These are phyloP conservation scores for Claviceps citrina DNA, from an alignment of 2,329 filamentous ascomycete genomes.

Conservation along the genomic window DNA sequence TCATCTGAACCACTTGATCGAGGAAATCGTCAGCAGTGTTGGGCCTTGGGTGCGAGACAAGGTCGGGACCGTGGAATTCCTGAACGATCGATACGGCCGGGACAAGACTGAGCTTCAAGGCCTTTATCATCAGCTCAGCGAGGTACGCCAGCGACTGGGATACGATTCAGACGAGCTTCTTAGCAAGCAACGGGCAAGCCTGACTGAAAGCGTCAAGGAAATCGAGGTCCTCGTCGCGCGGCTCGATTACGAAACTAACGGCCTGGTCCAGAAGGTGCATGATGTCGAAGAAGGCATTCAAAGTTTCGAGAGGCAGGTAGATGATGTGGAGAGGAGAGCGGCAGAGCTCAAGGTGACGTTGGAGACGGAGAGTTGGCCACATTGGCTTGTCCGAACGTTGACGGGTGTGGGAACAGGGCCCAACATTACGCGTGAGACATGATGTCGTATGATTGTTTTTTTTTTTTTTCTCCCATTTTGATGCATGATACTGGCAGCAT, in stretches of 20 bases:
- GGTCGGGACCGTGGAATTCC: slow-evolving; percentile 36
- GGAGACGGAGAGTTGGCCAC: slow-evolving; percentile 47
- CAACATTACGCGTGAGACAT: slow-evolving; percentile 29
- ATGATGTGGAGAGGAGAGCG: slow-evolving; percentile 51
- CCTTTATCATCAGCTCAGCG: slow-evolving; percentile 54
- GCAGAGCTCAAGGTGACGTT: slow-evolving; percentile 47
- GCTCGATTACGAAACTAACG: slow-evolving; percentile 80
- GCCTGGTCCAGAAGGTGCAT: slow-evolving; percentile 62
- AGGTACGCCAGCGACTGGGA: slow-evolving; percentile 52
- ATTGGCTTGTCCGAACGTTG: slow-evolving; percentile 47
- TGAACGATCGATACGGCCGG: slow-evolving; percentile 46
- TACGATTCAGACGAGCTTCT: slow-evolving; percentile 54
- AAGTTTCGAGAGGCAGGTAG: slow-evolving; percentile 66
- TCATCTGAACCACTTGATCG: slow-evolving; percentile 37
- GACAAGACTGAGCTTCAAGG: slow-evolving; percentile 51
- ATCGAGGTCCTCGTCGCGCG: slow-evolving; percentile 70
- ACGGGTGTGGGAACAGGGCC: slow-evolving; percentile 46
- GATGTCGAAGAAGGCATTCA: slow-evolving; percentile 73
- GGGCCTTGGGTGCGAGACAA: slow-evolving; percentile 47
- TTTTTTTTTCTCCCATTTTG: no score
- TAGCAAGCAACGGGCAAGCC: slow-evolving; percentile 48
- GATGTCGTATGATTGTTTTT: slow-evolving; percentile 4
- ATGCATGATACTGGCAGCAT: neutral
- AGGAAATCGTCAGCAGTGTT: slow-evolving; percentile 34
- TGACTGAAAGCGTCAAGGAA: slow-evolving; percentile 60